Evolutionary conservation across 257 asterid species (phyloP), one percentile per base, ranked within the genome.

Genomic region (Ophiorrhiza pumila): DNA sequence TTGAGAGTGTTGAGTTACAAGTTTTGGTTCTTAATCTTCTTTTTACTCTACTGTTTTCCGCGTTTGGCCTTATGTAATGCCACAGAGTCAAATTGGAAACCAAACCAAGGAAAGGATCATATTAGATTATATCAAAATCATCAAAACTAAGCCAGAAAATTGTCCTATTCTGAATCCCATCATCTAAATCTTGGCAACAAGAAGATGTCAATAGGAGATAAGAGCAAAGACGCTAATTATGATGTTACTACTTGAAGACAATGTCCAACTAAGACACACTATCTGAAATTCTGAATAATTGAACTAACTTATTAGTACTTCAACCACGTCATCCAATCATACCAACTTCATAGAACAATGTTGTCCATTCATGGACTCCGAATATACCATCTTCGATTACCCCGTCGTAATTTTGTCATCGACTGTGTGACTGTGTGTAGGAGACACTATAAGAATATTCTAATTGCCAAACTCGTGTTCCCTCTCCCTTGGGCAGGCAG

Each of bases 401-500:
- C 1, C 57, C 77, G 65, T 17, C 69, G 23, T 20, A 42, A 11
- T 35, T 76, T 76, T 79, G 79, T 68, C 74, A 29, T 50, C 55
- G n/a, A 23, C 20, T 50, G 62, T 32, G 20, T 1, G n/a, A 3
- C 20, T 50, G 62, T 32, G 20, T 1, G n/a, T 1, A 15, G 4
- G 7, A 18, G n/a, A 7, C 42, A 14, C 2, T 60, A 64, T 50
- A 71, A 61, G 52, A 37, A 39, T n/a, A 41, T 27, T 3, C 7
- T 13, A 20, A 52, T 13, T 34, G 55, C 50, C 52, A 22, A 14
- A 46, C 39, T n/a, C 23, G 20, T 37, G 29, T 46, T 32, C 77
- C 74, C 43, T 67, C 73, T 72, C 80, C 60, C 53, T 25, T 69
- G 59, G 73, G 18, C 43, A 47, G 74, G 9, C 53, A n/a, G n/a